Percentiles rank a stretch among this genome's conserved stretches.
phyloP scores from a whole-genome alignment of 2,329 filamentous ascomycete genomes.

The Cercospora canescens region DNA sequence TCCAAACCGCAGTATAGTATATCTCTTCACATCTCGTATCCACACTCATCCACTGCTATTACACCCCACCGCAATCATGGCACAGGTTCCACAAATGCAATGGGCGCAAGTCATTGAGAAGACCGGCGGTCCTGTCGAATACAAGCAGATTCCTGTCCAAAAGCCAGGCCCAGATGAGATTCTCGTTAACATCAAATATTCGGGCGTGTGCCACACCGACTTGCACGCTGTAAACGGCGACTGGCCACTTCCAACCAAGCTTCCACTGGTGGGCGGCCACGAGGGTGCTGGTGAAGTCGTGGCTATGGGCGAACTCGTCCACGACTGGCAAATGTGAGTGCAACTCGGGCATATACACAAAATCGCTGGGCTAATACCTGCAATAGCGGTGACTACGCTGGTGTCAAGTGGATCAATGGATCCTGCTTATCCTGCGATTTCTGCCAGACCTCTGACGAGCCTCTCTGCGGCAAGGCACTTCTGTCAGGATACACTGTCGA shows the following conservation, averaged over 20 bases:
- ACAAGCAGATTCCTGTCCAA: conserved; percentile 79
- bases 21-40: conserved; percentile 8
- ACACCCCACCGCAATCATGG: conserved; percentile 26
- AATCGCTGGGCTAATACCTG: not conserved
- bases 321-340: conserved; percentile 66
- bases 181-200: conserved; percentile 87
- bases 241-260: conserved; percentile 81
- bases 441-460: conserved; percentile 79
- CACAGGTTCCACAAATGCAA: conserved; percentile 74
- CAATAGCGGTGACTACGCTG: conserved; percentile 70
- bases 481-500: conserved; percentile 93
- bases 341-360: not conserved
- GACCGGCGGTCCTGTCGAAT: conserved; percentile 67
- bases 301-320: conserved; percentile 72
- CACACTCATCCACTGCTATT: conserved; percentile 3
- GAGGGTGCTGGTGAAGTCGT: conserved; percentile 82
- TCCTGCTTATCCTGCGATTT: conserved; percentile 81
- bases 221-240: conserved; percentile 80
- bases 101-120: conserved; percentile 90
- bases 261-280: conserved; percentile 81
- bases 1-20: conserved; percentile 1
- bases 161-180: conserved; percentile 86
- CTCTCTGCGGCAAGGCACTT: conserved; percentile 71
- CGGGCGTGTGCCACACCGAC: conserved; percentile 88
- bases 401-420: conserved; percentile 90